Percentiles rank a stretch among this genome's conserved stretches.
Conservation (phyloP, 495 filamentous ascomycete species). For the Podospora pseudopauciseta region DNA sequence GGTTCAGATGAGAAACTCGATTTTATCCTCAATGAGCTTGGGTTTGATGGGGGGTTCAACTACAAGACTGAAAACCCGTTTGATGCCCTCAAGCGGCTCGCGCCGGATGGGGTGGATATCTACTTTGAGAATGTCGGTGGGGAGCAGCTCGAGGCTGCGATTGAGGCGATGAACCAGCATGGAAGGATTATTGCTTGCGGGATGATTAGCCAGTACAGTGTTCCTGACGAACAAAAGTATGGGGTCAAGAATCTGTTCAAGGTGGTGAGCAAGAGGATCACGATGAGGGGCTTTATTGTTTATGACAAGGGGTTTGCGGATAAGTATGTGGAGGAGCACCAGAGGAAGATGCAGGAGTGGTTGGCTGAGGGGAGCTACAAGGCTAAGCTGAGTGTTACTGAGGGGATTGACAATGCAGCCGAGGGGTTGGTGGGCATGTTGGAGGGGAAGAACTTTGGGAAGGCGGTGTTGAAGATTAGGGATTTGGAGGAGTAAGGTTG, state of each 20-base stretch:
- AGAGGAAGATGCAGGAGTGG: slow-evolving; percentile 80
- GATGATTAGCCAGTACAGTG: slow-evolving; percentile 67
- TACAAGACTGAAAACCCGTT: slow-evolving; percentile 61
- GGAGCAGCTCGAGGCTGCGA: slow-evolving; percentile 74
- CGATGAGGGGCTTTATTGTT: slow-evolving; percentile 75
- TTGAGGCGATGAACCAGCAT: slow-evolving; percentile 63
- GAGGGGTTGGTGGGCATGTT: slow-evolving; percentile 86
- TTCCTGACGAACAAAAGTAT: slow-evolving; percentile 53
- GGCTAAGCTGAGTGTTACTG: slow-evolving; percentile 62
- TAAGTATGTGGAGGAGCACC: slow-evolving; percentile 70
- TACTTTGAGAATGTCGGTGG: slow-evolving; percentile 96
- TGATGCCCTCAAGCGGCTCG: slow-evolving; percentile 69
- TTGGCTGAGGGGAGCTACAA: slow-evolving; percentile 78
- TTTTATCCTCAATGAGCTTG: slow-evolving; percentile 61
- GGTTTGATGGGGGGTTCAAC: slow-evolving; percentile 70
- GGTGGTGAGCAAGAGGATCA: slow-evolving; percentile 46
- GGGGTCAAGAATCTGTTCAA: slow-evolving; percentile 62
- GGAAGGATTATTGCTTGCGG: slow-evolving; percentile 65
- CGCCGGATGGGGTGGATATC: slow-evolving; percentile 84
- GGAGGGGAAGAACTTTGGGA: slow-evolving; percentile 86
- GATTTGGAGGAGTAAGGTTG: slow-evolving; percentile 15
- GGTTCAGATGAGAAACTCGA: slow-evolving; percentile 66
- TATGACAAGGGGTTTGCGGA: slow-evolving; percentile 58
- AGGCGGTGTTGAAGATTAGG: slow-evolving; percentile 76
- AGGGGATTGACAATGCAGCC: slow-evolving; percentile 78